phyloP scores from a whole-genome alignment of 2,329 filamentous ascomycete genomes.

The Alternaria burnsii region DNA sequence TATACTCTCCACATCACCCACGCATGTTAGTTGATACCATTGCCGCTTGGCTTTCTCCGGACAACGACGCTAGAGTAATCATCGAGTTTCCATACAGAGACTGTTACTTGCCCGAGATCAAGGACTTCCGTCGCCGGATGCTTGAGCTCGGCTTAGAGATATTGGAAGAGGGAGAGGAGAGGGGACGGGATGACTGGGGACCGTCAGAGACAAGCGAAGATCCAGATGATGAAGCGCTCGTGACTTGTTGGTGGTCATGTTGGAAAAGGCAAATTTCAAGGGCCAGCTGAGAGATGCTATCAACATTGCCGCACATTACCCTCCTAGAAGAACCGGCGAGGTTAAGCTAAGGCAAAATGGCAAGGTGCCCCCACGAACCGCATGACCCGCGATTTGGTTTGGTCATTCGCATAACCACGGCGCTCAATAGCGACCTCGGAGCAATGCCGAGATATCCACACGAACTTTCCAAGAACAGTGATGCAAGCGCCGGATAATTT shows the following conservation, averaged over 20 bases:
- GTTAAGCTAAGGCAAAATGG: neutral
- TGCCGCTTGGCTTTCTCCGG: constrained; percentile 68
- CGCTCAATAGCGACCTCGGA: constrained; percentile 35
- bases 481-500: constrained; percentile 46
- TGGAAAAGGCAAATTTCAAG: constrained; percentile 55
- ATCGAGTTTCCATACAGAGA: constrained; percentile 84
- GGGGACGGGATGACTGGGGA: constrained; percentile 78
- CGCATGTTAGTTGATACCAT: constrained; percentile 76
- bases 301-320: constrained; percentile 14
- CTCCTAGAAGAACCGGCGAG: constrained; percentile 4
- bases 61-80: constrained; percentile 69
- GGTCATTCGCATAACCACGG: constrained; percentile 27
- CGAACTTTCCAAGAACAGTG: constrained; percentile 27
- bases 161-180: constrained; percentile 68
- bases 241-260: constrained; percentile 75
- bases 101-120: constrained; percentile 70
- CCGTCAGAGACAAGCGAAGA: constrained; percentile 56
- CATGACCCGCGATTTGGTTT: constrained; percentile 7
- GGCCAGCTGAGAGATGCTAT: constrained; percentile 21
- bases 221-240: constrained; percentile 56
- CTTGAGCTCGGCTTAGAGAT: constrained; percentile 60
- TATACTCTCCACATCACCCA: constrained; percentile 88
- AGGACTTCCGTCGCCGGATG: constrained; percentile 71
- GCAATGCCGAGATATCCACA: constrained; percentile 24
- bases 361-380: constrained; percentile 10